phyloP scores from a whole-genome alignment of 169 alveolate genomes.

The Miamiensis avidus region DNA sequence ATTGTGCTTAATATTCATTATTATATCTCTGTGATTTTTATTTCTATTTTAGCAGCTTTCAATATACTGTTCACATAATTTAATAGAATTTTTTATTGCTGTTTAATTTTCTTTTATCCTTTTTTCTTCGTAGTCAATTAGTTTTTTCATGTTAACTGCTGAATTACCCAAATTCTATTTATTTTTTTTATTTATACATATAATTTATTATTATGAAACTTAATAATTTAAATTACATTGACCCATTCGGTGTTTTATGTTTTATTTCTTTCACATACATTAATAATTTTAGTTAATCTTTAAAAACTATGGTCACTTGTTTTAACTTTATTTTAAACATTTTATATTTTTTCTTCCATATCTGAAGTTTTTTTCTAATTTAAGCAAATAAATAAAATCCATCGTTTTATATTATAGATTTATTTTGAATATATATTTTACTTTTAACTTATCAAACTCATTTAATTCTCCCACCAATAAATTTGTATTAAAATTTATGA shows the following conservation, averaged over 20 bases:
- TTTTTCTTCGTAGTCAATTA: not conserved
- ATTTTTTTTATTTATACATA: no score
- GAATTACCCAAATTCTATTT: not conserved
- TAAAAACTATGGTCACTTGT: not conserved
- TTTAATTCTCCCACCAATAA: conserved; percentile 20
- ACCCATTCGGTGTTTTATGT: conserved; percentile 30
- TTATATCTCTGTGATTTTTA: not conserved
- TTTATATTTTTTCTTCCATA: conserved; percentile 4
- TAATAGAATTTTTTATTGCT: not conserved
- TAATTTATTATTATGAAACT: not conserved
- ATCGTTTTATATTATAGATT: not conserved
- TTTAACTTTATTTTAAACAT: conserved; percentile 13
- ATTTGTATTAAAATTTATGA: conserved; percentile 18
- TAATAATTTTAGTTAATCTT: conserved; percentile 26
- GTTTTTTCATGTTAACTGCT: not conserved
- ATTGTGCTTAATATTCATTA: not conserved
- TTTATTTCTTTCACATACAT: conserved; percentile 29
- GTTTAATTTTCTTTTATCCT: no score
- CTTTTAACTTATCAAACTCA: conserved; percentile 18
- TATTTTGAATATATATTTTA: no score
- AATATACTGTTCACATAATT: not conserved
- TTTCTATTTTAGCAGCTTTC: not conserved
- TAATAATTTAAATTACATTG: conserved; percentile 1
- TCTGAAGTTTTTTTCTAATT: not conserved
- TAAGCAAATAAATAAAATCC: no score